Evolutionary conservation across 768 basidiomycete species (phyloP).

Genomic region (Suillus sp.): DNA sequence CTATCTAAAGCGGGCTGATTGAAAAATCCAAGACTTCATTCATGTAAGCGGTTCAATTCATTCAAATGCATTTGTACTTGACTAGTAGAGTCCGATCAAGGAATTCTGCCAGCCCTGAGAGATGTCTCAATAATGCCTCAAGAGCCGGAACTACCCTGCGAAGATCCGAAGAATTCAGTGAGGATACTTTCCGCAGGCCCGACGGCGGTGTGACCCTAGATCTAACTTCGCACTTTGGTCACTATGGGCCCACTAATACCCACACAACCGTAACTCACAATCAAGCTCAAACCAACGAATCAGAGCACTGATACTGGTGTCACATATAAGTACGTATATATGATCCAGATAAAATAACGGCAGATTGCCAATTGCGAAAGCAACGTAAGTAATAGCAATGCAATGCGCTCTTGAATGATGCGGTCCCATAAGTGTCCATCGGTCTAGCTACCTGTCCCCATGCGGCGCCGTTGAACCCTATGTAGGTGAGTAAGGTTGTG

Average conservation of each 20-base stretch:
- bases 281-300: slow-evolving; percentile 6
- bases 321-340: slow-evolving; percentile 4
- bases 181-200: not conserved
- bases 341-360: slow-evolving; percentile 6
- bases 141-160: not conserved
- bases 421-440: not conserved
- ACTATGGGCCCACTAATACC: slow-evolving; percentile 2
- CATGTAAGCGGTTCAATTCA: not conserved
- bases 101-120: not conserved
- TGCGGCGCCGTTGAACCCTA: slow-evolving; percentile 9
- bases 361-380: not conserved
- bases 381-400: not conserved
- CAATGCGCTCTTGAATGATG: not conserved
- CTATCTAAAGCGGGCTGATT: not conserved
- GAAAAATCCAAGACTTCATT: not conserved
- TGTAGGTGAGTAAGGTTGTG: slow-evolving; percentile 9
- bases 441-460: slow-evolving; percentile 1
- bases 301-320: not conserved
- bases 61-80: not conserved
- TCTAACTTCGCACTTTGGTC: slow-evolving; percentile 2
- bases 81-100: not conserved
- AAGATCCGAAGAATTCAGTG: slow-evolving; percentile 1
- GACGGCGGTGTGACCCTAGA: slow-evolving; percentile 2
- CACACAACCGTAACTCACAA: slow-evolving; percentile 5
- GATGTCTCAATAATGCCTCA: not conserved